Evolutionary conservation across 2,329 filamentous ascomycete genomes (phyloP).

Genomic region (Xylaria sp.): DNA sequence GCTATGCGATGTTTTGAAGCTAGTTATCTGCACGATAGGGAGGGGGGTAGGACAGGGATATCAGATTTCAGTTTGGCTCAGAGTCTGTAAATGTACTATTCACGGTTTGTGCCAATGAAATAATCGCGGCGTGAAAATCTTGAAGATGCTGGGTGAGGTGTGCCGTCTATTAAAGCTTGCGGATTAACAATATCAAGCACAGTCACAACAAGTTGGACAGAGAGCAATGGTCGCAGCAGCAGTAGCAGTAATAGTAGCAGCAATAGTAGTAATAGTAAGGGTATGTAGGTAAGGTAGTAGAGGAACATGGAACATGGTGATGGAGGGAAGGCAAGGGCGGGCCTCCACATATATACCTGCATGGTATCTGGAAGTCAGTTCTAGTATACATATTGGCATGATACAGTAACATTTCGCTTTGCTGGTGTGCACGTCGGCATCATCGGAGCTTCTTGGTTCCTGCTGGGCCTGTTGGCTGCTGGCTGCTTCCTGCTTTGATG

Average conservation of each 20-base stretch:
- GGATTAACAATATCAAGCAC: conserved; percentile 28
- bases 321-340: conserved; percentile 32
- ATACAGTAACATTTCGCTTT: conserved; percentile 35
- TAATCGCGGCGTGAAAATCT: background rate
- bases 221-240: background rate
- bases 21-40: conserved; percentile 5
- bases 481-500: background rate
- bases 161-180: conserved; percentile 19
- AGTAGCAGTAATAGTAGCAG: background rate
- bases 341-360: conserved; percentile 28
- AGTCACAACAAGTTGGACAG: background rate
- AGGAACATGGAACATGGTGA: background rate
- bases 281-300: background rate
- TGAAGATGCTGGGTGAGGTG: background rate
- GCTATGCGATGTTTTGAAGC: conserved; percentile 22
- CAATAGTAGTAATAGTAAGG: background rate
- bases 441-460: conserved; percentile 27
- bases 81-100: background rate
- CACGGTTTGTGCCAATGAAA: conserved; percentile 8
- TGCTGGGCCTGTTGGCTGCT: background rate
- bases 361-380: conserved; percentile 14
- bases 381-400: conserved; percentile 11
- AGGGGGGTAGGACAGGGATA: background rate
- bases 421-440: conserved; percentile 31
- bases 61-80: background rate